Percentiles rank a stretch among this genome's conserved stretches.
phyloP scores from a whole-genome alignment of 2,329 filamentous ascomycete species.

The Pestalotiopsis sp. region DNA sequence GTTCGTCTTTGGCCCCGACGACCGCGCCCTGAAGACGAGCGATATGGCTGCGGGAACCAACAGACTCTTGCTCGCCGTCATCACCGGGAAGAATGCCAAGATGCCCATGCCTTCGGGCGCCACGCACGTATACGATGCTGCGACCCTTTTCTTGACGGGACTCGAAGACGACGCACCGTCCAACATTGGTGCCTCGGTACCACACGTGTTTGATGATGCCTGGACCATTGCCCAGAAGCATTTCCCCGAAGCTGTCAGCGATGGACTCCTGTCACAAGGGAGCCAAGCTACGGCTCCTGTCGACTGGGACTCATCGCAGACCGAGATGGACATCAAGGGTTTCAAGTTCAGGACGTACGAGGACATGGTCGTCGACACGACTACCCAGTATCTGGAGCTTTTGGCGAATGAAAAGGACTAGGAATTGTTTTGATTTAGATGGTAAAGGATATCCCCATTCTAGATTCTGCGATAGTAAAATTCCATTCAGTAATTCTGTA shows the following conservation, averaged over 20 bases:
- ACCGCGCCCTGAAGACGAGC: background rate
- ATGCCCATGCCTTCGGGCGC: slow-evolving; percentile 9
- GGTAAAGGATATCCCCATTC: too few species aligned
- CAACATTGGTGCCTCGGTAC: slow-evolving; percentile 13
- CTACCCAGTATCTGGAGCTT: background rate
- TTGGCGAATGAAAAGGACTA: background rate
- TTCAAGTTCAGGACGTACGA: background rate
- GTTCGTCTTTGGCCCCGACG: slow-evolving; percentile 17
- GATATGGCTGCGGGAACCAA: background rate
- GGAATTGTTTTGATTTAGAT: too few species aligned
- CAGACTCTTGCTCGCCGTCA: background rate
- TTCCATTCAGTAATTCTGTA: too few species aligned
- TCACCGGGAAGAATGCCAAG: background rate
- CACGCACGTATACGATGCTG: slow-evolving; percentile 14
- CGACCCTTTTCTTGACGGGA: slow-evolving; percentile 14
- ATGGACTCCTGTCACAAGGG: slow-evolving; percentile 14
- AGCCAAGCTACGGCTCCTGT: background rate
- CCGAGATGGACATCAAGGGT: background rate
- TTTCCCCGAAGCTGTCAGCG: slow-evolving; percentile 16
- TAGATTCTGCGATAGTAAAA: too few species aligned
- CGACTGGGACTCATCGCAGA: background rate
- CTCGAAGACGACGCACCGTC: slow-evolving; percentile 10
- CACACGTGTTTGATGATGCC: slow-evolving; percentile 16
- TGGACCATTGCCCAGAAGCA: slow-evolving; percentile 13
- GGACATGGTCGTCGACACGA: background rate